A percentile compares a stretch with the other conserved stretches of the same genome.
phyloP scores from a whole-genome alignment of 495 filamentous ascomycete species.

The Tuber brumale region DNA sequence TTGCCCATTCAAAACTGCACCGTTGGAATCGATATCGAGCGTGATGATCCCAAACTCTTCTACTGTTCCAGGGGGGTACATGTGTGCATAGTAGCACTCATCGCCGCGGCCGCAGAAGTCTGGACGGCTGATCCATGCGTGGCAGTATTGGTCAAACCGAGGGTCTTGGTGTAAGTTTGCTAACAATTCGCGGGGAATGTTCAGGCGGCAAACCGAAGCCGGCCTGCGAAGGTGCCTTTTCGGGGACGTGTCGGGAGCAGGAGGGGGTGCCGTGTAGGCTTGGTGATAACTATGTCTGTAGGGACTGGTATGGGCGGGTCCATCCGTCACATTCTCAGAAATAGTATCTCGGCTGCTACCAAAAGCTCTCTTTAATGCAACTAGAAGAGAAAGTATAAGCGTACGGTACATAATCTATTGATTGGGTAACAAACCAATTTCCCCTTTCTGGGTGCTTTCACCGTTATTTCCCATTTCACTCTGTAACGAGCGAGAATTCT shows the following conservation, averaged over 20 bases:
- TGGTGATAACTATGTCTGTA: background rate
- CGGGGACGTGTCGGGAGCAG: background rate
- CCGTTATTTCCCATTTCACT: background rate
- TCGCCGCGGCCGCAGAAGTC: constrained; percentile 22
- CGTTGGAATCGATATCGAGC: constrained; percentile 8
- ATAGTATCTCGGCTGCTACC: background rate
- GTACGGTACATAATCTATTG: background rate
- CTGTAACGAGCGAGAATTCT: background rate
- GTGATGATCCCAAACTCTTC: constrained; percentile 23
- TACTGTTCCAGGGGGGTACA: constrained; percentile 18
- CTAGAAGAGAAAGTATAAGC: background rate
- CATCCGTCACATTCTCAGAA: background rate
- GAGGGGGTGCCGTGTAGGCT: background rate
- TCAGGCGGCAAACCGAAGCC: constrained; percentile 3
- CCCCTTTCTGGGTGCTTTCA: background rate
- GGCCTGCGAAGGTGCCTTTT: background rate
- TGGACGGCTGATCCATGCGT: constrained; percentile 24
- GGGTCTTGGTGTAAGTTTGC: constrained; percentile 20
- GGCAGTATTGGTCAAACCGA: constrained; percentile 19
- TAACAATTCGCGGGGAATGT: constrained; percentile 12
- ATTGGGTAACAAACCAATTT: background rate
- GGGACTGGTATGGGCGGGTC: background rate
- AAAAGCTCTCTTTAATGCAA: background rate
- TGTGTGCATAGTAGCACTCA: constrained; percentile 20
- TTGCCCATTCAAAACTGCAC: background rate